Evolutionary conservation across 2,329 filamentous ascomycete species (phyloP), one percentile per base, ranked within the genome.

Genomic region (Xylariaceae sp.): DNA sequence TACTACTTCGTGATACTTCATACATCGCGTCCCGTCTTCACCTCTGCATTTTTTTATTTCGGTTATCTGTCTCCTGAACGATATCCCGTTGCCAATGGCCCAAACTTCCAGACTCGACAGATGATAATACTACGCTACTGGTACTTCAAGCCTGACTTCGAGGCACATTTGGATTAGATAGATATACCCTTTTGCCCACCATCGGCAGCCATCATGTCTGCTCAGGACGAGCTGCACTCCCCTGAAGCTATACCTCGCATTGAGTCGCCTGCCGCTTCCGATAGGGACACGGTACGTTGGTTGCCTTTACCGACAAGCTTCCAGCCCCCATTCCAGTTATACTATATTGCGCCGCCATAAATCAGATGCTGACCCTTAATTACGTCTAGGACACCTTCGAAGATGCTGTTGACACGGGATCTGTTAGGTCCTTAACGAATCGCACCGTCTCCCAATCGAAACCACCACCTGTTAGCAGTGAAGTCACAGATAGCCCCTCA

Each of bases 381-480:
- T 20, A 2, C 44, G n/a, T 57, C 49, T 63, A 91, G 88, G 88
- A 93, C 67, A 84, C 83, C 16, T 96, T 96, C 69, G 91, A 96
- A 76, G 91, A 96, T 79, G 91, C 90, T 52, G 77, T 85, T 65
- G 89, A 90, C 73, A 83, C 80, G 57, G 74, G 78, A 44, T 87
- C 85, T 32, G 78, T 84, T 50, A 84, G 88, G 58, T 91, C 88
- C 21, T 74, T 91, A 59, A 86, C 82, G 40, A 79, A 78, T 63
- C 75, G 80, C 69, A 77, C 72, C 48, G 57, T 69, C 19, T 74
- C 75, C 18, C 61, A 71, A 44, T 66, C 74, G 40, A 76, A 72
- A 57, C 68, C 70, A n/a, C 56, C 60, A 40, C 57, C 70, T 10
- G 32, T 12, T 37, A 44, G 53, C 40, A 67, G 62, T 21, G 62